These are phyloP conservation scores for Ceratobasidium sp. DNA, from an alignment of 1,284 basidiomycete genomes.

Conservation along the genomic window DNA sequence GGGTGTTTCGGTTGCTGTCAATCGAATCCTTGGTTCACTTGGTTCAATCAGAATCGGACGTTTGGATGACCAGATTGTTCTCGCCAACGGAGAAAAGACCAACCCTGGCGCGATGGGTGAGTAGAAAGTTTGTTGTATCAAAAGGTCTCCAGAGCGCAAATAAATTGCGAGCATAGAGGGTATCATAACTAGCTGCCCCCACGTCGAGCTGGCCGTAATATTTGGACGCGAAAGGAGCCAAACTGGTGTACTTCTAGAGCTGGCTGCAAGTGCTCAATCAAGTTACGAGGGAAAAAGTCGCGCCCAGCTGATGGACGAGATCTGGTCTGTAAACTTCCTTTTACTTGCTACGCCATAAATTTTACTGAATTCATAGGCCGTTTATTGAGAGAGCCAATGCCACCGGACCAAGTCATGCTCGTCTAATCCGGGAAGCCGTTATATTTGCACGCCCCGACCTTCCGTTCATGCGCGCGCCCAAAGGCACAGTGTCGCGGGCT, in stretches of 20 bases:
- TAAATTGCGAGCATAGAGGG: slow-evolving; percentile 35
- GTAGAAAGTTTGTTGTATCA: slow-evolving; percentile 58
- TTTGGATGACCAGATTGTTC: slow-evolving; percentile 47
- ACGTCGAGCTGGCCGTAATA: slow-evolving; percentile 56
- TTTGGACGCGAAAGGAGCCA: slow-evolving; percentile 62
- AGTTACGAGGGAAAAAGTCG: slow-evolving; percentile 56
- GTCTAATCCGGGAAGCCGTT: slow-evolving; percentile 58
- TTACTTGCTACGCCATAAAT: slow-evolving; percentile 53
- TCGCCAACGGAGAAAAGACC: slow-evolving; percentile 52
- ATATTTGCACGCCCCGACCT: slow-evolving; percentile 15
- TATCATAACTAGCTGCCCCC: slow-evolving; percentile 56
- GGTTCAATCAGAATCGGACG: slow-evolving; percentile 26
- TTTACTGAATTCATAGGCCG: slow-evolving; percentile 51
- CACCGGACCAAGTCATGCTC: slow-evolving; percentile 58
- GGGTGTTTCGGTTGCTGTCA: background rate
- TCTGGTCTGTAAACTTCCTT: slow-evolving; percentile 55
- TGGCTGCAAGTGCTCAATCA: slow-evolving; percentile 54
- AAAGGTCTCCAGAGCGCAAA: slow-evolving; percentile 57
- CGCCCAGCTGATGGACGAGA: slow-evolving; percentile 55
- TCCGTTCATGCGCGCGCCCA: slow-evolving; percentile 36
- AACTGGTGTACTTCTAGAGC: slow-evolving; percentile 61
- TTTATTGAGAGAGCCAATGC: slow-evolving; percentile 61
- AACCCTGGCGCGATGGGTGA: slow-evolving; percentile 62
- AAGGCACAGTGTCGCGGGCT: slow-evolving; percentile 43
- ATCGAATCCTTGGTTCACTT: background rate